phyloP scores from a whole-genome alignment of 768 basidiomycete genomes.

The Sporobolomyces phaffii region DNA sequence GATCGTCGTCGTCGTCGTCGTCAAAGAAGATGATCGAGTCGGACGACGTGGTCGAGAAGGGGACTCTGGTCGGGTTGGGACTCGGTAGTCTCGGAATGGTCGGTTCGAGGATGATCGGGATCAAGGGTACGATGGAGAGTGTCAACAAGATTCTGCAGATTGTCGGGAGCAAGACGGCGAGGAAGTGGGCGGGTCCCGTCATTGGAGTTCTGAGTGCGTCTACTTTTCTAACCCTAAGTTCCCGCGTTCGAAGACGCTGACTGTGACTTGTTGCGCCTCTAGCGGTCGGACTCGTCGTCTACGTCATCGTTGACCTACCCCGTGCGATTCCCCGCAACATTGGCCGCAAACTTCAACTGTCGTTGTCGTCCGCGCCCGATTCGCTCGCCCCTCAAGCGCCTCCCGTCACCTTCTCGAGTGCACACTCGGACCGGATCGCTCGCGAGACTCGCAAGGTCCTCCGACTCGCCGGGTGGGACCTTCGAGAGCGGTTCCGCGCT shows the following conservation, averaged over 20 bases:
- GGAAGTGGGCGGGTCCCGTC: conserved; percentile 82
- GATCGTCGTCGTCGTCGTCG: conserved; percentile 40
- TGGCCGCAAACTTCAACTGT: conserved; percentile 70
- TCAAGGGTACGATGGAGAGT: conserved; percentile 84
- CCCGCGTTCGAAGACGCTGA: too few relatives aligned
- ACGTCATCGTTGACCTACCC: conserved; percentile 81
- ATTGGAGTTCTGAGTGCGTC: conserved; percentile 60
- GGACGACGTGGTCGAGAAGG: conserved; percentile 50
- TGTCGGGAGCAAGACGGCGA: conserved; percentile 62
- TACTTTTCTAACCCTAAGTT: too few relatives aligned
- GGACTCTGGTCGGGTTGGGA: conserved; percentile 47
- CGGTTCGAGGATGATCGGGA: conserved; percentile 67
- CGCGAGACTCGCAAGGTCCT: conserved; percentile 90
- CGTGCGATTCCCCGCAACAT: conserved; percentile 80
- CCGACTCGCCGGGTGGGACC: conserved; percentile 80
- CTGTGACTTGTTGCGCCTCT: not conserved
- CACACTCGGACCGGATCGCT: conserved; percentile 63
- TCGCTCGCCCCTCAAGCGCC: not conserved
- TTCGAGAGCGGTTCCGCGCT: conserved; percentile 69
- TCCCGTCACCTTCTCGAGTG: conserved; percentile 30
- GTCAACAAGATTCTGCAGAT: conserved; percentile 68
- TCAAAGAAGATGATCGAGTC: conserved; percentile 41
- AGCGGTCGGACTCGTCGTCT: conserved; percentile 65
- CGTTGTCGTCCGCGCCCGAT: conserved; percentile 48
- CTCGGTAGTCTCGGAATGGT: conserved; percentile 46